Evolutionary conservation across 768 basidiomycete genomes (phyloP).

Genomic region (Lepiota brunneoincarnata): DNA sequence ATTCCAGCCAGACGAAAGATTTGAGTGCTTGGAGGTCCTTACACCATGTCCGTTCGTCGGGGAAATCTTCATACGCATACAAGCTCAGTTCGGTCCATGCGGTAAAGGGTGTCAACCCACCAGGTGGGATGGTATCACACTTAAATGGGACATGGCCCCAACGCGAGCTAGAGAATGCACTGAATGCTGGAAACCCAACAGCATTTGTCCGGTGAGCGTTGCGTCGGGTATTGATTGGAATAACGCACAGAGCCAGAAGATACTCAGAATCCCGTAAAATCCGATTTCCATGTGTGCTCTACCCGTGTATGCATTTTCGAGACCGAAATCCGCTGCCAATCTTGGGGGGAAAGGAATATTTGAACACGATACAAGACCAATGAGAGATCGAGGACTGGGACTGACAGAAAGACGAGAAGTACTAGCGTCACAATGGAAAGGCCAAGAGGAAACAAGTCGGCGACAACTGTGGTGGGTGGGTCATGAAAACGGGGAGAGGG

Average conservation of each 20-base stretch:
- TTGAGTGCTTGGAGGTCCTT: conserved; percentile 52
- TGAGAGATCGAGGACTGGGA: background rate
- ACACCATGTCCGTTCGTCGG: conserved; percentile 51
- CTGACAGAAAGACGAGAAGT: conserved; percentile 42
- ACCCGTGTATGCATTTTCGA: conserved; percentile 40
- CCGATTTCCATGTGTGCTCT: conserved; percentile 48
- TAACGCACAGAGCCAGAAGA: conserved; percentile 54
- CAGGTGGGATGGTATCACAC: conserved; percentile 46
- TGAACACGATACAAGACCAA: background rate
- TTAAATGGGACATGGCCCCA: conserved; percentile 47
- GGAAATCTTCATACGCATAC: conserved; percentile 27
- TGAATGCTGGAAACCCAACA: conserved; percentile 50
- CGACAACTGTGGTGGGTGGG: conserved; percentile 40
- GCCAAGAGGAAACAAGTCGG: conserved; percentile 60
- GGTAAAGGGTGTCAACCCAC: conserved; percentile 23
- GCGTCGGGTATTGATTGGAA: background rate
- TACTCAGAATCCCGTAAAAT: conserved; percentile 39
- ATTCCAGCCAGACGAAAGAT: conserved; percentile 58
- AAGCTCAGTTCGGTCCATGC: background rate
- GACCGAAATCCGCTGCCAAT: conserved; percentile 38
- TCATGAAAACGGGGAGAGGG: background rate
- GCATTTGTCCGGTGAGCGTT: no score
- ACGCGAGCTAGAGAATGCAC: conserved; percentile 57
- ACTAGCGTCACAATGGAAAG: conserved; percentile 51
- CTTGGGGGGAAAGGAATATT: conserved; percentile 24